Evolutionary conservation across 2,329 filamentous ascomycete genomes (phyloP).

Genomic region (Cryphonectria japonica): DNA sequence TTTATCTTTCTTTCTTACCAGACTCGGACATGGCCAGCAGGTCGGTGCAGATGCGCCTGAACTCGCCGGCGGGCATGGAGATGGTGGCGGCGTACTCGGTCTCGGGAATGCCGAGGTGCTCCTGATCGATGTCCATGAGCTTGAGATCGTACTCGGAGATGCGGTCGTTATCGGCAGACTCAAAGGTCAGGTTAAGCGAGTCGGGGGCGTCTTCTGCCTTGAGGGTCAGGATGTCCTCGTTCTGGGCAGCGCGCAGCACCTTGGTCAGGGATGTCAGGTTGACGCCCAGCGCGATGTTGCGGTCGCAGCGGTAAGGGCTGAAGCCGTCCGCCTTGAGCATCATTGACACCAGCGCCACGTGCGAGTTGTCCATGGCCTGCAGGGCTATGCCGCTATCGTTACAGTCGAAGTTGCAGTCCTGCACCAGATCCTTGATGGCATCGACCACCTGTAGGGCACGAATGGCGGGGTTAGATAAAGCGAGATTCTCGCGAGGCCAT

Average conservation of each 20-base stretch:
- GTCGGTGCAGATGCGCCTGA: conserved; percentile 93
- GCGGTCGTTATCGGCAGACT: conserved; percentile 84
- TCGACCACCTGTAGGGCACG: conserved; percentile 76
- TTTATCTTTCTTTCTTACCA: conserved; percentile 59
- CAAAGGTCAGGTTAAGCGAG: conserved; percentile 92
- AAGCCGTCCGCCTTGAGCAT: conserved; percentile 95
- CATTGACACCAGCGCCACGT: conserved; percentile 99
- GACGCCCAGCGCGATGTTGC: conserved; percentile 97
- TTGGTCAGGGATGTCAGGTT: conserved; percentile 97
- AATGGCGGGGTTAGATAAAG: conserved; percentile 30
- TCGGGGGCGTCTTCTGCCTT: conserved; percentile 98
- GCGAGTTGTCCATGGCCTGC: conserved; percentile 99
- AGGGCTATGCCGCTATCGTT: conserved; percentile 98
- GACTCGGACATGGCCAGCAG: conserved; percentile 92
- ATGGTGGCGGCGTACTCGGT: conserved; percentile 97
- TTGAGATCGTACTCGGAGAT: conserved; percentile 99
- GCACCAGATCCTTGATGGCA: conserved; percentile 98
- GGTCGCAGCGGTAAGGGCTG: conserved; percentile 95
- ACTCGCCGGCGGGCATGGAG: conserved; percentile 84
- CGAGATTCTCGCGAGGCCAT: conserved; percentile 6
- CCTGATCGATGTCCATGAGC: conserved; percentile 99
- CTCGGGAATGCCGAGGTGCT: conserved; percentile 97
- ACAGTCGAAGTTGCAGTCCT: conserved; percentile 99
- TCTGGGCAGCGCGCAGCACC: conserved; percentile 91
- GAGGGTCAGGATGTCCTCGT: conserved; percentile 91